phyloP scores from a whole-genome alignment of 1,284 basidiomycete species.

The Hymenochaete sp. region DNA sequence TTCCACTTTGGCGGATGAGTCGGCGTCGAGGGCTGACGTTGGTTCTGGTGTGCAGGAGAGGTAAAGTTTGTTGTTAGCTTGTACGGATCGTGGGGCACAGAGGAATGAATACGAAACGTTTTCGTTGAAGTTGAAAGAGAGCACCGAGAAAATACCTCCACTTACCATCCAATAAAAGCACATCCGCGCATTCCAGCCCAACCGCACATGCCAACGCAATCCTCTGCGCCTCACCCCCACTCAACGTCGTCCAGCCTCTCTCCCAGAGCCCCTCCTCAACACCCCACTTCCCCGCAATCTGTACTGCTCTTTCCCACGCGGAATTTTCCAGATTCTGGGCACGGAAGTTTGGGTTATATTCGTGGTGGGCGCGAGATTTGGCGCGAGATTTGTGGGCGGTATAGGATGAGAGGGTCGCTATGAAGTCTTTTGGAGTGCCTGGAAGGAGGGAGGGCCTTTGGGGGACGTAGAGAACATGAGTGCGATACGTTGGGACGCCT shows the following conservation, averaged over 20 bases:
- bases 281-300: constrained; percentile 60
- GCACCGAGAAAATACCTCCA: constrained; percentile 13
- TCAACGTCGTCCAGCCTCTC: constrained; percentile 67
- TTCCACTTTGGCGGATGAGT: constrained; percentile 58
- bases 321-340: background rate
- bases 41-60: constrained; percentile 47
- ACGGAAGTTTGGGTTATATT: too few relatives aligned
- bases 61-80: too few relatives aligned
- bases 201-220: constrained; percentile 70
- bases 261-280: constrained; percentile 65
- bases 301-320: constrained; percentile 29
- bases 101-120: too few relatives aligned
- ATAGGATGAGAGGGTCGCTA: constrained; percentile 50
- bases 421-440: constrained; percentile 67
- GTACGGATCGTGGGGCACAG: too few relatives aligned
- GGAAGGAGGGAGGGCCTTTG: constrained; percentile 80
- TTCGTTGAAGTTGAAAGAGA: background rate
- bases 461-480: constrained; percentile 73
- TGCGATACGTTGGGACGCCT: constrained; percentile 73
- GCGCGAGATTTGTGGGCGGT: constrained; percentile 37
- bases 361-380: constrained; percentile 7
- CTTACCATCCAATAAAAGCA: constrained; percentile 78
- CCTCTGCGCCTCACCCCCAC: constrained; percentile 78
- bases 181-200: constrained; percentile 64
- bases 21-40: constrained; percentile 77